phyloP scores from a whole-genome alignment of 2,329 filamentous ascomycete species.

The Calonectria montana region DNA sequence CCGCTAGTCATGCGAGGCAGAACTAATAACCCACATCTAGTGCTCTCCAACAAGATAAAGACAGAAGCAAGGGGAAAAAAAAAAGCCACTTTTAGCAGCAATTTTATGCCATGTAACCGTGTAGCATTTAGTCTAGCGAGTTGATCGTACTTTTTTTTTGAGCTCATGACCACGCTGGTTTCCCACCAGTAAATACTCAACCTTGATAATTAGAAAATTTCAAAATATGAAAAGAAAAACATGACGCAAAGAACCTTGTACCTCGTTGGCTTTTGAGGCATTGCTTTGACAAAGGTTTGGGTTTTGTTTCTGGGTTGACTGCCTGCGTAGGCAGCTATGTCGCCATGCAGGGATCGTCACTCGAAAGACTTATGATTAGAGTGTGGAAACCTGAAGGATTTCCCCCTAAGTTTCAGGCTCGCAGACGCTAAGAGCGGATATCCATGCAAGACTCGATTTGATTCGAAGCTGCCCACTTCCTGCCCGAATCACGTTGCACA shows the following conservation, averaged over 20 bases:
- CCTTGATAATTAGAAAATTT: no score
- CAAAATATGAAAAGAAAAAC: neutral
- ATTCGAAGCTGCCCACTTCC: neutral
- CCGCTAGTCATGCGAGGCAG: neutral
- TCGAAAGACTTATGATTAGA: conserved; percentile 10
- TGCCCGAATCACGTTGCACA: neutral
- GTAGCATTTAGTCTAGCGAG: neutral
- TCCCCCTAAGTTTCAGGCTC: conserved; percentile 3
- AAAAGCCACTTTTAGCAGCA: neutral
- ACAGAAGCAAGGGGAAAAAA: no score
- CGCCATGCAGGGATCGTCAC: conserved; percentile 5
- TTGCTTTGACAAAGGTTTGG: neutral
- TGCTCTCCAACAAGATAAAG: neutral
- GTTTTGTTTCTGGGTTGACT: neutral
- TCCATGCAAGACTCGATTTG: conserved; percentile 3
- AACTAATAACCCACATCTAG: neutral
- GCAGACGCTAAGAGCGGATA: neutral
- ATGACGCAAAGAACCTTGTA: neutral
- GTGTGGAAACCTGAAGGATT: conserved; percentile 4
- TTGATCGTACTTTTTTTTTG: conserved; percentile 17
- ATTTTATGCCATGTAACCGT: neutral
- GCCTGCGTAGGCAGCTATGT: neutral
- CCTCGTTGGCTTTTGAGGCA: neutral
- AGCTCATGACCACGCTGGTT: neutral
- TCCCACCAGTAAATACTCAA: neutral